These are phyloP conservation scores for Oxytropis ochrocephala DNA, from an alignment of 306 rosid genomes.

Conservation along the genomic window DNA sequence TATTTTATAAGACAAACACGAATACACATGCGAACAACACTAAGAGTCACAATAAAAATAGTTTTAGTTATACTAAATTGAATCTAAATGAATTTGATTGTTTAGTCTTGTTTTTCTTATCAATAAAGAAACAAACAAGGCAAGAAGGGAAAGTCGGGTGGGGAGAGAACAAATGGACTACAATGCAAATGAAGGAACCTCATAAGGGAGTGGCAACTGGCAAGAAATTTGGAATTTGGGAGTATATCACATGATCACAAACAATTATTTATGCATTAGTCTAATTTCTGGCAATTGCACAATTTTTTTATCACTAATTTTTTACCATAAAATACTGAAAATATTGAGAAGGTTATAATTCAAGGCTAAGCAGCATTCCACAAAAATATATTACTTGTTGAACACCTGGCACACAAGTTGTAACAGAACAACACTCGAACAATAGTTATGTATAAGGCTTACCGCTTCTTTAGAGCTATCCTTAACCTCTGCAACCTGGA, in stretches of 20 bases:
- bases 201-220: neutral
- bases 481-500: conserved; percentile 42
- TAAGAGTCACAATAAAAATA: neutral
- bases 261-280: neutral
- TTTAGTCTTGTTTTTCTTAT: too few species aligned
- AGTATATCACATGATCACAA: neutral
- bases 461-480: conserved; percentile 34
- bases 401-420: neutral
- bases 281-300: neutral
- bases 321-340: neutral
- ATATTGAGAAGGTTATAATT: neutral
- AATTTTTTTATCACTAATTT: neutral
- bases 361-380: neutral
- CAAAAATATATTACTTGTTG: neutral
- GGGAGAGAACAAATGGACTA: neutral
- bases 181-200: neutral
- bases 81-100: too few species aligned
- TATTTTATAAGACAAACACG: neutral
- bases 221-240: neutral
- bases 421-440: conserved; percentile 2
- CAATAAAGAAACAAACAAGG: neutral
- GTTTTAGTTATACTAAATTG: too few species aligned
- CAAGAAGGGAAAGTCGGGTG: neutral
- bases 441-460: neutral
- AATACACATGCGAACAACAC: neutral